Conservation (phyloP, 1,284 basidiomycete species). For the Boletus albobrunnescens region DNA sequence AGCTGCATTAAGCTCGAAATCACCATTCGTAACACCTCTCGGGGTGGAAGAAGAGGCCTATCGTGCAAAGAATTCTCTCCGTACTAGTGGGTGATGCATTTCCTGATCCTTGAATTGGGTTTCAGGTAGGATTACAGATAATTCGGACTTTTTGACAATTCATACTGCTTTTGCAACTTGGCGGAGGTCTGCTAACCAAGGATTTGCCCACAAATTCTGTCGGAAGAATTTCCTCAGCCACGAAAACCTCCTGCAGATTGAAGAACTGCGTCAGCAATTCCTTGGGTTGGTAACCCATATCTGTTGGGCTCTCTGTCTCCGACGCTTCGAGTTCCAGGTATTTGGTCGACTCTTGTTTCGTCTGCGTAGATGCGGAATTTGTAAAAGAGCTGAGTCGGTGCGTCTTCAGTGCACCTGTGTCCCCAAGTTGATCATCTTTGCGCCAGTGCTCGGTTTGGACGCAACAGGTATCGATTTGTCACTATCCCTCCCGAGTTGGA, state of each 20-base stretch:
- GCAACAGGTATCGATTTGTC: conserved; percentile 76
- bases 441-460: conserved; percentile 68
- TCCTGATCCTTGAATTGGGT: not conserved
- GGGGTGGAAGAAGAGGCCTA: conserved; percentile 88
- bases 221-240: conserved; percentile 82
- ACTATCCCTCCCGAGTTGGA: conserved; percentile 71
- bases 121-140: conserved; percentile 49
- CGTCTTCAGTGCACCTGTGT: conserved; percentile 1
- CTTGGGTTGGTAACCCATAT: conserved; percentile 51
- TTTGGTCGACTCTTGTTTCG: conserved; percentile 85
- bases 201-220: conserved; percentile 73
- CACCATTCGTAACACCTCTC: conserved; percentile 87
- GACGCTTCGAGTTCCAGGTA: conserved; percentile 45
- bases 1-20: conserved; percentile 89
- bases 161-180: conserved; percentile 90
- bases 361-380: conserved; percentile 65
- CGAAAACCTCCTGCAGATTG: conserved; percentile 93
- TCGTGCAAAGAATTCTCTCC: conserved; percentile 79
- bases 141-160: conserved; percentile 95
- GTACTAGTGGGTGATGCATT: conserved; percentile 50
- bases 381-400: conserved; percentile 73
- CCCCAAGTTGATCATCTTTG: not conserved
- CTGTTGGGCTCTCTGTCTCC: not conserved
- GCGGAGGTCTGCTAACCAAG: conserved; percentile 70
- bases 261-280: conserved; percentile 94